These are phyloP conservation scores for Populus deltoides DNA, from an alignment of 345 rosid species.

Conservation along the genomic window DNA sequence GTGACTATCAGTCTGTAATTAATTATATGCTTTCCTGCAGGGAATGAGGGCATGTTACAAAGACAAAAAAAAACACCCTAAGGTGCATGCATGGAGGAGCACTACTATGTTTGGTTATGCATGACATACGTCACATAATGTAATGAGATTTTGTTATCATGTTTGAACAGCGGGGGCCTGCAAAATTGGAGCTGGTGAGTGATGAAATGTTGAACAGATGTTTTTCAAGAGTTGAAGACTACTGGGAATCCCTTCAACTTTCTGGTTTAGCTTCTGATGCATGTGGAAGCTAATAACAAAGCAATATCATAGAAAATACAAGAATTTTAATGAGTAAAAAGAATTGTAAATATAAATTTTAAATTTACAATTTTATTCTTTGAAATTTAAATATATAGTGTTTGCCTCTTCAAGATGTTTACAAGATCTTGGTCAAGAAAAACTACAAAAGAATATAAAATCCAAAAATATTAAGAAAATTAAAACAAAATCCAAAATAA, in stretches of 20 bases:
- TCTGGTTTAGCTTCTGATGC: background rate
- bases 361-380: too few relatives aligned
- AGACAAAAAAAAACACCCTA: too few relatives aligned
- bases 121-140: background rate
- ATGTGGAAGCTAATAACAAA: too few relatives aligned
- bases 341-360: too few relatives aligned
- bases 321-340: too few relatives aligned
- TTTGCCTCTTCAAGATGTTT: too few relatives aligned
- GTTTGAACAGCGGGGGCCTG: constrained; percentile 25
- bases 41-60: background rate
- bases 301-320: too few relatives aligned
- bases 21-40: background rate
- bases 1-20: background rate
- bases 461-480: too few relatives aligned
- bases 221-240: constrained; percentile 8
- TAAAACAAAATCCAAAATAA: too few relatives aligned
- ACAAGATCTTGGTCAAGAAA: too few relatives aligned
- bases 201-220: constrained; percentile 14
- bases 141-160: background rate
- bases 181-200: constrained; percentile 16
- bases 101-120: background rate
- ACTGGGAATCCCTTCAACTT: constrained; percentile 10
- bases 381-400: too few relatives aligned
- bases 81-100: background rate
- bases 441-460: too few relatives aligned